Evolutionary conservation across 2,329 filamentous ascomycete species (phyloP), one percentile per base, ranked within the genome.

Genomic region (Exophiala alcalophila): DNA sequence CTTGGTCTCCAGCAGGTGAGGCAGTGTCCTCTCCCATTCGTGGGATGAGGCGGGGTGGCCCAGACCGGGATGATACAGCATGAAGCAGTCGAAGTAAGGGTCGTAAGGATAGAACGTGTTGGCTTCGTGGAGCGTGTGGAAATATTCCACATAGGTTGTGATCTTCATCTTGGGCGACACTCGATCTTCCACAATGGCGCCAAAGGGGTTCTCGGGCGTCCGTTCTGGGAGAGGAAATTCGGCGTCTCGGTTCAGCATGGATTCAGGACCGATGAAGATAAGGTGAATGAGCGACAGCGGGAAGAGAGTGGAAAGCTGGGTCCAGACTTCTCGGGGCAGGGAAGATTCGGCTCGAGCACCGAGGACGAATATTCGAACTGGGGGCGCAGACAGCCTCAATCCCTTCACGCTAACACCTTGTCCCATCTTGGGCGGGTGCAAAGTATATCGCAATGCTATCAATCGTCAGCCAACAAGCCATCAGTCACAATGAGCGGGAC

Each of bases 311-410:
- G 86, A 80, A 40, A 98, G 74, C 64, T 98, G 92, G 19, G 91
- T 76, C 92, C 94, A 98, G 37, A 90, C 86, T 59, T 95, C 83
- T 51, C 94, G 83, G 4, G 92, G 92, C 3, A 98, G 78, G 14
- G 90, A 97, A 3, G 92, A 97, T 66, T 98, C 92, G n/a, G 92
- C 94, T 35, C 92, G 86, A 19, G 92, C 92, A 40, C 92, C 92
- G 3, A 98, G 78, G 34, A 97, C 81, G 65, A 98, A 98, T 51
- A 98, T 73, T 40, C 92, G 84, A 34, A 97, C 84, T 1, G 92
- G 86, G 2, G 92, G 92, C 9, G 91, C 84, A 53, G 86, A 85
- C 24, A 88, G 80, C 21, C 86, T 82, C 29, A 97, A 75, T 44
- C 88, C 86, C 60, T 79, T 78, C 26, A 73, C 70, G 24, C 84